Conservation (phyloP, 2,329 filamentous ascomycete genomes). For the Xylariaceae sp. region DNA sequence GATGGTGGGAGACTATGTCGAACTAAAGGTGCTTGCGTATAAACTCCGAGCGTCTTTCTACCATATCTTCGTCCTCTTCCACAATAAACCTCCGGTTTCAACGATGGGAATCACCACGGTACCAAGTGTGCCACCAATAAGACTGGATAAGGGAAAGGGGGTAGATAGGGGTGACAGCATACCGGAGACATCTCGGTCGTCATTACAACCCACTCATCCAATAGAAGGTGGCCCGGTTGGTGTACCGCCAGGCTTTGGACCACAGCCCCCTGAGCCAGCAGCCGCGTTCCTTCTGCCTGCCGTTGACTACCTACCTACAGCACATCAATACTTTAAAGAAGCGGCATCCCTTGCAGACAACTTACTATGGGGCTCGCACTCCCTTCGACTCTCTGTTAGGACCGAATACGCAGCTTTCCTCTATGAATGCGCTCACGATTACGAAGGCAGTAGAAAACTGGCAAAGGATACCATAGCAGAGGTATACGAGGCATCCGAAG, state of each 20-base stretch:
- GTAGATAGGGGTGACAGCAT: constrained; percentile 49
- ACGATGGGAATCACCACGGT: constrained; percentile 50
- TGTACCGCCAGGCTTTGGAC: constrained; percentile 58
- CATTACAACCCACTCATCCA: constrained; percentile 51
- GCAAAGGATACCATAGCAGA: constrained; percentile 85
- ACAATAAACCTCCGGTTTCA: constrained; percentile 82
- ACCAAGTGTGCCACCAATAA: constrained; percentile 19
- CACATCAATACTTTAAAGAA: constrained; percentile 78
- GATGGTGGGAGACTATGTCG: constrained; percentile 75
- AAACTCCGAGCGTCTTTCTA: constrained; percentile 95
- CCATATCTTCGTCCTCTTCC: constrained; percentile 94
- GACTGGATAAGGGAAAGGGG: constrained; percentile 53
- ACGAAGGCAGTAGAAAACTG: constrained; percentile 72
- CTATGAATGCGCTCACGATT: constrained; percentile 88
- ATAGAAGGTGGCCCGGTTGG: constrained; percentile 63
- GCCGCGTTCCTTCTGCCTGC: constrained; percentile 80
- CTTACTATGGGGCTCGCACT: constrained; percentile 84
- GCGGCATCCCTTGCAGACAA: constrained; percentile 74
- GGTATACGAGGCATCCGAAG: constrained; percentile 88
- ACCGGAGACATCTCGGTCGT: constrained; percentile 46
- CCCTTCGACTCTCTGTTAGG: constrained; percentile 84
- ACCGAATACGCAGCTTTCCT: constrained; percentile 92
- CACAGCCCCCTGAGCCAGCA: constrained; percentile 43
- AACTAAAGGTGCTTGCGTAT: constrained; percentile 86
- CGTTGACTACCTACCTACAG: constrained; percentile 79